These are phyloP conservation scores for Punctularia strigosozonata DNA, from an alignment of 768 basidiomycete genomes.

Conservation along the genomic window DNA sequence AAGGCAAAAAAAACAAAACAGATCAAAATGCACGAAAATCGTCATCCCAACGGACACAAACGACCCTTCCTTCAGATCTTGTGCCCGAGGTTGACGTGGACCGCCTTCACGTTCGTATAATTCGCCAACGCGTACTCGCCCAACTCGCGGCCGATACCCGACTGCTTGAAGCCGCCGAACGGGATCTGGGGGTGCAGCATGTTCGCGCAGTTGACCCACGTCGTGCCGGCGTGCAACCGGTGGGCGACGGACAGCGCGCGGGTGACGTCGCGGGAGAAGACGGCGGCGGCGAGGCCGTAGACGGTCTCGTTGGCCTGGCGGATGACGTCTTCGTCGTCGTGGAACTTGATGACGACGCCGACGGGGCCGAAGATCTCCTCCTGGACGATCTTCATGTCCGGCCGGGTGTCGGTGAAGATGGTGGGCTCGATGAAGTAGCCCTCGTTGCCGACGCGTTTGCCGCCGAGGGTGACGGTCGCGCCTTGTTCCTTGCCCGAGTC, in stretches of 20 bases:
- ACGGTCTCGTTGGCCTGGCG: slow-evolving; percentile 72
- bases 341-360: slow-evolving; percentile 56
- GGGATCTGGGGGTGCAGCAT: slow-evolving; percentile 37
- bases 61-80: slow-evolving; percentile 7
- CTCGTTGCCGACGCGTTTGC: slow-evolving; percentile 35
- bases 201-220: slow-evolving; percentile 46
- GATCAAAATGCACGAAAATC: background rate
- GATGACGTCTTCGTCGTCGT: slow-evolving; percentile 47
- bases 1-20: too few species aligned
- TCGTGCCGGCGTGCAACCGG: slow-evolving; percentile 70
- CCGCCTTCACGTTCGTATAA: slow-evolving; percentile 47
- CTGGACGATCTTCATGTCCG: slow-evolving; percentile 44
- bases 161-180: slow-evolving; percentile 68
- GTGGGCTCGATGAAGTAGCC: slow-evolving; percentile 59
- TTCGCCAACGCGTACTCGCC: slow-evolving; percentile 50
- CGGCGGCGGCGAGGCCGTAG: slow-evolving; percentile 81
- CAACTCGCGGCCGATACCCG: slow-evolving; percentile 58
- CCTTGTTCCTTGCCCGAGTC: slow-evolving; percentile 45
- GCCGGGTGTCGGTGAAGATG: slow-evolving; percentile 44
- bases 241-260: slow-evolving; percentile 65
- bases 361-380: slow-evolving; percentile 67
- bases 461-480: slow-evolving; percentile 46
- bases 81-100: slow-evolving; percentile 42
- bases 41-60: background rate
- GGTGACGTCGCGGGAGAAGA: slow-evolving; percentile 74